These are phyloP conservation scores for Trypanosoma scelopori DNA, from an alignment of 208 protist genomes.

Conservation along the genomic window DNA sequence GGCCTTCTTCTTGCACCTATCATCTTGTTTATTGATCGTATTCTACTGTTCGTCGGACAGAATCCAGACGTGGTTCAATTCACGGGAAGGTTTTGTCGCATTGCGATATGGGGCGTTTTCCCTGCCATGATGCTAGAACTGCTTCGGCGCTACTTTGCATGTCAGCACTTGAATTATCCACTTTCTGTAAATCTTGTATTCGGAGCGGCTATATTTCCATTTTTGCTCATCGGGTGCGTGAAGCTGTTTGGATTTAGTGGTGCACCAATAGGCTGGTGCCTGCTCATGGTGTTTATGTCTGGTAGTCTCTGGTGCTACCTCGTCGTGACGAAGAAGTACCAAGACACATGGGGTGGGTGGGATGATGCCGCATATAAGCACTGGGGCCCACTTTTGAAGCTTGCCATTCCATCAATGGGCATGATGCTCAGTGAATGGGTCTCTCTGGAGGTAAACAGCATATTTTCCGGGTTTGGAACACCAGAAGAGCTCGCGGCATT, in stretches of 20 bases:
- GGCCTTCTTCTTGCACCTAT: slow-evolving; percentile 47
- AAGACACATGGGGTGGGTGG: slow-evolving; percentile 72
- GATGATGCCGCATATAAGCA: slow-evolving; percentile 50
- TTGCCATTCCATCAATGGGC: slow-evolving; percentile 70
- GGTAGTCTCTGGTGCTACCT: slow-evolving; percentile 59
- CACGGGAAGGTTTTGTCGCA: slow-evolving; percentile 61
- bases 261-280: slow-evolving; percentile 52
- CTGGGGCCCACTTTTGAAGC: slow-evolving; percentile 57
- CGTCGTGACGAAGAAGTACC: slow-evolving; percentile 55
- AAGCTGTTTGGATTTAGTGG: slow-evolving; percentile 55
- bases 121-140: slow-evolving; percentile 74
- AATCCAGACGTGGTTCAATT: slow-evolving; percentile 46
- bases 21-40: slow-evolving; percentile 50
- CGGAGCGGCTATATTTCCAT: slow-evolving; percentile 48
- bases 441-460: slow-evolving; percentile 70
- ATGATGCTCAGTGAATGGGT: slow-evolving; percentile 86
- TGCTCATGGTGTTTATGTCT: slow-evolving; percentile 67
- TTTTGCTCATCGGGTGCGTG: slow-evolving; percentile 50
- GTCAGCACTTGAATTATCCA: slow-evolving; percentile 66
- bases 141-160: slow-evolving; percentile 79
- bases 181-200: slow-evolving; percentile 62
- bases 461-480: slow-evolving; percentile 60
- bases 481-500: slow-evolving; percentile 66
- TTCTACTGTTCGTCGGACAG: slow-evolving; percentile 56
- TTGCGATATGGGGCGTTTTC: slow-evolving; percentile 60